A percentile compares a stretch with the other conserved stretches of the same genome.
Conservation (phyloP, 192 early-diverging fungal species). For the Rhizoclosmatium globosum region DNA sequence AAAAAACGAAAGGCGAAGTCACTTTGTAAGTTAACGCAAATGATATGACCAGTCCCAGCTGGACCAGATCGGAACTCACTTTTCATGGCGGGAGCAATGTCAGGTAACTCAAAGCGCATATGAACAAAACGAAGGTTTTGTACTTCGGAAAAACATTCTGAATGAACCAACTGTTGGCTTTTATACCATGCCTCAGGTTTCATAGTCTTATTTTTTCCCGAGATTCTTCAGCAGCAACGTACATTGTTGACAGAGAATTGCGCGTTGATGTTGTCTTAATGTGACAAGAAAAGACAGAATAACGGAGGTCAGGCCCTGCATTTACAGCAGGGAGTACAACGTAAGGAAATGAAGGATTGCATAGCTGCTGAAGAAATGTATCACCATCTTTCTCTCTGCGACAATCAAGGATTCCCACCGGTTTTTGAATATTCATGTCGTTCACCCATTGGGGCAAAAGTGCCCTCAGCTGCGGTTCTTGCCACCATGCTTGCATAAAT, state of each 20-base stretch:
- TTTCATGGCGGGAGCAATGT: not conserved
- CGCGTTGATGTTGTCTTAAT: slow-evolving; percentile 22
- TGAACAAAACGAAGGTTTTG: slow-evolving; percentile 8
- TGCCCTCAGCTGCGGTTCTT: not conserved
- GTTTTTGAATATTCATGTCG: not conserved
- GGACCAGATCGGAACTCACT: not conserved
- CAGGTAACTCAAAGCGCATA: slow-evolving; percentile 4
- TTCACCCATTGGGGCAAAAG: slow-evolving; percentile 11
- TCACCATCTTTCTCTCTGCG: slow-evolving; percentile 6
- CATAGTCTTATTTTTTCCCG: not conserved
- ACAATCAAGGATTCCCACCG: not conserved
- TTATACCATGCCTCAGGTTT: not conserved
- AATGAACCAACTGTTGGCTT: not conserved
- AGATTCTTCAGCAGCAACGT: not conserved
- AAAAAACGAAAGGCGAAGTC: slow-evolving; percentile 5
- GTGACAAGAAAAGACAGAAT: slow-evolving; percentile 26
- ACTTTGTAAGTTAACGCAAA: not conserved
- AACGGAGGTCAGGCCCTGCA: slow-evolving; percentile 33
- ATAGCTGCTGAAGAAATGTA: slow-evolving; percentile 11
- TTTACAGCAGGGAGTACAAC: slow-evolving; percentile 23
- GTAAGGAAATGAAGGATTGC: slow-evolving; percentile 11
- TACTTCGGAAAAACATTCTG: not conserved
- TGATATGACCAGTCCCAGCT: not conserved
- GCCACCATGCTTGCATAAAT: slow-evolving; percentile 19
- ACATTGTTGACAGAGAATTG: slow-evolving; percentile 9